Conservation (phyloP, 2,329 filamentous ascomycete species). For the Neodidymelliopsis sp. region DNA sequence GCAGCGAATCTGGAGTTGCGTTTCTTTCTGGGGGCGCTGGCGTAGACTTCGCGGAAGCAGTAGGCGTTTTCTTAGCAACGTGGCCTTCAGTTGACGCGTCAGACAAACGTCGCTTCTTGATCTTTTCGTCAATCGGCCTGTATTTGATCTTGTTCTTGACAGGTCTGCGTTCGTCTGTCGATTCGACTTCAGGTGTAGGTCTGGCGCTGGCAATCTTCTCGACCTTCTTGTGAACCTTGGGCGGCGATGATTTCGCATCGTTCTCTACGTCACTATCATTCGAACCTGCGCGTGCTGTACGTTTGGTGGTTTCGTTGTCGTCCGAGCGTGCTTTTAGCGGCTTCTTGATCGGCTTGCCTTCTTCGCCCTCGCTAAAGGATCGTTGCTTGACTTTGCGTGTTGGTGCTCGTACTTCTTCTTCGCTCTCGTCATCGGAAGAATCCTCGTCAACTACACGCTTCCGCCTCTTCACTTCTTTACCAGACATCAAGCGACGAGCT, state of each 20-base stretch:
- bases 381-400: slow-evolving; percentile 44
- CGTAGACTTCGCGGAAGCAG: slow-evolving; percentile 45
- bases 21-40: slow-evolving; percentile 45
- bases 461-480: slow-evolving; percentile 41
- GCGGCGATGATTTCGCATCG: slow-evolving; percentile 29
- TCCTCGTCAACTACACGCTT: slow-evolving; percentile 46
- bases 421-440: slow-evolving; percentile 45
- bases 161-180: slow-evolving; percentile 44
- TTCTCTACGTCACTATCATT: slow-evolving; percentile 43
- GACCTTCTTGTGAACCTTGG: slow-evolving; percentile 39
- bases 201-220: slow-evolving; percentile 37
- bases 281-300: slow-evolving; percentile 31
- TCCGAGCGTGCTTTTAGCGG: slow-evolving; percentile 40
- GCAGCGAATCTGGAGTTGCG: slow-evolving; percentile 43
- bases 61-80: slow-evolving; percentile 44
- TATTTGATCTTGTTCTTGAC: slow-evolving; percentile 44
- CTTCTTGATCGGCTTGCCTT: slow-evolving; percentile 44
- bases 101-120: slow-evolving; percentile 41
- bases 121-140: slow-evolving; percentile 43
- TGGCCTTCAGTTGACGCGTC: slow-evolving; percentile 42
- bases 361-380: slow-evolving; percentile 46
- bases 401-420: slow-evolving; percentile 48
- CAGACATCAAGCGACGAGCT: slow-evolving; percentile 45
- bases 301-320: slow-evolving; percentile 40
- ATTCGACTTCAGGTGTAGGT: slow-evolving; percentile 45